A percentile compares a stretch with the other conserved stretches of the same genome.
These are phyloP conservation scores for Alternaria dauci DNA, from an alignment of 2,329 filamentous ascomycete genomes.

Conservation along the genomic window DNA sequence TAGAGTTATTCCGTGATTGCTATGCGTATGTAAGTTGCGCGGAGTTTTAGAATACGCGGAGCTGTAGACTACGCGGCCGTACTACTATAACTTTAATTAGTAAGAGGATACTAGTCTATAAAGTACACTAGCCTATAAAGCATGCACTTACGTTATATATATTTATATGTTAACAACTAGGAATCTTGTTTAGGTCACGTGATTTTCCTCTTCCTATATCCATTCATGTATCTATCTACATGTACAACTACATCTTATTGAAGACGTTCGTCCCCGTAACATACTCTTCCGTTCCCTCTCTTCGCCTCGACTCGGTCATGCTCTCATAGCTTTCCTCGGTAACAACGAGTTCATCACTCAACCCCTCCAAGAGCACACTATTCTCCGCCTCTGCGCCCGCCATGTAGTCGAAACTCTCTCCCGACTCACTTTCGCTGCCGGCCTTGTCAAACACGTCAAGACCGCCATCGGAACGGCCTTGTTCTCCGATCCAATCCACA, in stretches of 20 bases:
- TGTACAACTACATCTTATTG: constrained; percentile 39
- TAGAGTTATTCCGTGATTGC: too few species aligned
- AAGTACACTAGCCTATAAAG: too few species aligned
- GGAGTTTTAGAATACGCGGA: too few species aligned
- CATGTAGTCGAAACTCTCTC: constrained; percentile 57
- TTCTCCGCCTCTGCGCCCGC: constrained; percentile 55
- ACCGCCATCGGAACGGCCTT: constrained; percentile 49
- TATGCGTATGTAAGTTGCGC: too few species aligned
- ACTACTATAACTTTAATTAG: too few species aligned
- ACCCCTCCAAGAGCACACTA: constrained; percentile 43
- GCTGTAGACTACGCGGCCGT: too few species aligned
- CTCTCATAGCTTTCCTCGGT: constrained; percentile 13
- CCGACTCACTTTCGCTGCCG: constrained; percentile 40
- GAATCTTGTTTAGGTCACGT: neutral
- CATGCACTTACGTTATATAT: too few species aligned
- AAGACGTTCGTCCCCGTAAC: constrained; percentile 36
- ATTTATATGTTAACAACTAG: too few species aligned
- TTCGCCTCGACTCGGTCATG: constrained; percentile 24
- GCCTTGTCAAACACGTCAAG: constrained; percentile 42
- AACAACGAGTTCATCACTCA: constrained; percentile 14
- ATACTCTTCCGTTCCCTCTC: constrained; percentile 29
- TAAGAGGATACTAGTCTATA: too few species aligned
- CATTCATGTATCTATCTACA: neutral
- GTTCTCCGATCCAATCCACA: constrained; percentile 51
- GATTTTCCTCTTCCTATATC: neutral